Base-by-base conservation (phyloP, 805 yeast species). In the Metschnikowia cerradonensis region DNA sequence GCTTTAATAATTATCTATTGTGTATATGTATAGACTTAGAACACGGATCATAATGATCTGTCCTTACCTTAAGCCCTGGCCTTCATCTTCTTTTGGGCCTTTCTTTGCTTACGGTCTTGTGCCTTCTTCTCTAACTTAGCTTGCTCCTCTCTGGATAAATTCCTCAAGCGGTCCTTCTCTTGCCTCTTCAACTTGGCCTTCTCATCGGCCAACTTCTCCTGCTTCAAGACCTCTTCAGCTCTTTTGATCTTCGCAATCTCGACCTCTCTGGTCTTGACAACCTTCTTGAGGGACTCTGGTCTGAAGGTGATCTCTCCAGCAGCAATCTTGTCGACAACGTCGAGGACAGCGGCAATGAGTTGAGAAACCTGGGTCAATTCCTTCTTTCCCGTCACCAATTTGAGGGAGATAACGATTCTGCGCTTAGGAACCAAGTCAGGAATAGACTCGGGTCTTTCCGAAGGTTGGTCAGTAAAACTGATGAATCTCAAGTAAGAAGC, bases 391-490 rank as follows among this genome's bases (percentile, higher is more conserved):
- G 77, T 67, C 37, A 87, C 82, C 54, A 83, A 62, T 41, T 70
- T 67, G 55, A 84, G 63, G 50, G 83, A 78, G 54, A 91, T 67
- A 15, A 83, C 65, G 38, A 88, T 71, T 63, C 78, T 74, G 55
- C 82, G 79, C 47, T 61, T 61, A 35, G 87, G 79, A 38, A 69
- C 72, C 68, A 80, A 78, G 55, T 83, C 86, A n/a, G 66, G 67
- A 44, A 81, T 71, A 34, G 77, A 65, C 41, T 67, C 73, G 42
- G 99, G 98, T 59, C 81, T 86, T 47, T 76, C 86, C n/a, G 69
- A 60, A 14, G 90, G 84, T 68, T 88, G 86, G 68, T 94, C 99
- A 47, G 97, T 89, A 65, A 90, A 76, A 40, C 95, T 84, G 54
- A 94, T 64, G 63, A 67, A 86, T 63, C 83, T 81, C 62, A 94